Evolutionary conservation across 2,329 filamentous ascomycete genomes (phyloP).

Genomic region (Aotearoamyces nothofagi): DNA sequence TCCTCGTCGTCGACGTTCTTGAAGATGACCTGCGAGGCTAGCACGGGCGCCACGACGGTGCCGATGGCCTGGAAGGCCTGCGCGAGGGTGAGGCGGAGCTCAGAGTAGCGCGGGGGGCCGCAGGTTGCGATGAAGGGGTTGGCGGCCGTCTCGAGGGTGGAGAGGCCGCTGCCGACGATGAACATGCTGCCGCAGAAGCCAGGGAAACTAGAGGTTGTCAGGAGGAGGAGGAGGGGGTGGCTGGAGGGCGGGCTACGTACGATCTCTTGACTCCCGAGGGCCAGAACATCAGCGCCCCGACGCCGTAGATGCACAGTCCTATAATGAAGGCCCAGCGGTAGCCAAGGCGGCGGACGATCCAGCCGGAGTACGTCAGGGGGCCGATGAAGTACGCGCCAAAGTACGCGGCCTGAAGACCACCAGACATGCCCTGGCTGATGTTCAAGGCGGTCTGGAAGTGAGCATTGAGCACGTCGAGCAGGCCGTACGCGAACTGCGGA

Average conservation of each 20-base stretch:
- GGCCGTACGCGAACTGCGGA: slow-evolving; percentile 26
- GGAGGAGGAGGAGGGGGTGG: not conserved
- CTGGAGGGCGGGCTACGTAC: no score
- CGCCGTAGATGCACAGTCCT: slow-evolving; percentile 48
- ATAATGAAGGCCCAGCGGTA: slow-evolving; percentile 50
- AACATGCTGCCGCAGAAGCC: slow-evolving; percentile 25
- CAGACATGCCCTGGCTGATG: slow-evolving; percentile 12
- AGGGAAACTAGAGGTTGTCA: no score
- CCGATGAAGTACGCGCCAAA: slow-evolving; percentile 51
- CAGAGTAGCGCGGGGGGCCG: slow-evolving; percentile 52
- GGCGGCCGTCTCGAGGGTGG: slow-evolving; percentile 60
- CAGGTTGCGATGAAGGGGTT: slow-evolving; percentile 40
- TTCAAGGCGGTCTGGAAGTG: slow-evolving; percentile 24
- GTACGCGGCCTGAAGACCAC: slow-evolving; percentile 14
- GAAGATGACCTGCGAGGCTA: slow-evolving; percentile 61
- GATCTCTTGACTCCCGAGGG: slow-evolving; percentile 34
- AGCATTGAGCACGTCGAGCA: slow-evolving; percentile 26
- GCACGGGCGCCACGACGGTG: slow-evolving; percentile 53
- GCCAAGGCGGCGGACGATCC: slow-evolving; percentile 47
- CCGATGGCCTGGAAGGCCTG: slow-evolving; percentile 65
- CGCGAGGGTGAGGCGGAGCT: slow-evolving; percentile 58
- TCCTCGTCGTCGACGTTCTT: slow-evolving; percentile 36
- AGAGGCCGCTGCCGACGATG: slow-evolving; percentile 57
- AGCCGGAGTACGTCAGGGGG: slow-evolving; percentile 49
- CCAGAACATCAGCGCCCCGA: slow-evolving; percentile 43